Conservation (phyloP, 2,329 filamentous ascomycete genomes). For the Plenodomus biglobosus region DNA sequence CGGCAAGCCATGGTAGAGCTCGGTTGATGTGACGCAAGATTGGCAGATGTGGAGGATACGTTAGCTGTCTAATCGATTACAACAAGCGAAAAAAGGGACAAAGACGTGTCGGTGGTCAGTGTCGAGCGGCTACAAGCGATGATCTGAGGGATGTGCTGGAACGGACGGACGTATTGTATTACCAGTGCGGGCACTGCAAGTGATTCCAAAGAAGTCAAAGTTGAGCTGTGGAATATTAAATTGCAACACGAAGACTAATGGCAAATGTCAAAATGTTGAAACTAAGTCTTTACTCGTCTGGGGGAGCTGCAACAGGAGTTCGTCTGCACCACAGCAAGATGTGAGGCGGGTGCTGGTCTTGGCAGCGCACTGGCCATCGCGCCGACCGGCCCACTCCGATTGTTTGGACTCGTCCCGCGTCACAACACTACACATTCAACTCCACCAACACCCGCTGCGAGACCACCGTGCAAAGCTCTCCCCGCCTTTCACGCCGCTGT, state of each 20-base stretch:
- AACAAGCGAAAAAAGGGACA: conserved; percentile 1
- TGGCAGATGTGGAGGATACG: no score
- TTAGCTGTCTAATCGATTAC: not conserved
- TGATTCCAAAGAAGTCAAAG: no score
- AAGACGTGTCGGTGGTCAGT: conserved; percentile 3
- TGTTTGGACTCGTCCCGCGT: conserved; percentile 23
- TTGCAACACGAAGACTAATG: no score
- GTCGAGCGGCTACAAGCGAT: conserved; percentile 3
- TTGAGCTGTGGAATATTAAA: no score
- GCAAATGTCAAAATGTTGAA: no score
- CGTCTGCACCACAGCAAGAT: not conserved
- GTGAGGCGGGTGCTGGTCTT: conserved; percentile 1
- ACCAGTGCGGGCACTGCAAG: no score
- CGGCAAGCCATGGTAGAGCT: no score
- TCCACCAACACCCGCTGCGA: conserved; percentile 14
- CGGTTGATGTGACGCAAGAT: not conserved
- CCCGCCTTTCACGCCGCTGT: conserved; percentile 9
- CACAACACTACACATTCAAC: conserved; percentile 18
- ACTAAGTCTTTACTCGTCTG: not conserved
- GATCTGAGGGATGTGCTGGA: not conserved
- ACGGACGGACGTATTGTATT: no score
- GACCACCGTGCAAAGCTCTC: conserved; percentile 14
- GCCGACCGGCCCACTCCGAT: conserved; percentile 16
- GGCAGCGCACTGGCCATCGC: conserved; percentile 19
- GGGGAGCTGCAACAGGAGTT: no score